Evolutionary conservation across 805 yeast genomes (phyloP), one percentile per base, ranked within the genome.

Genomic region (Priceomyces carsonii): DNA sequence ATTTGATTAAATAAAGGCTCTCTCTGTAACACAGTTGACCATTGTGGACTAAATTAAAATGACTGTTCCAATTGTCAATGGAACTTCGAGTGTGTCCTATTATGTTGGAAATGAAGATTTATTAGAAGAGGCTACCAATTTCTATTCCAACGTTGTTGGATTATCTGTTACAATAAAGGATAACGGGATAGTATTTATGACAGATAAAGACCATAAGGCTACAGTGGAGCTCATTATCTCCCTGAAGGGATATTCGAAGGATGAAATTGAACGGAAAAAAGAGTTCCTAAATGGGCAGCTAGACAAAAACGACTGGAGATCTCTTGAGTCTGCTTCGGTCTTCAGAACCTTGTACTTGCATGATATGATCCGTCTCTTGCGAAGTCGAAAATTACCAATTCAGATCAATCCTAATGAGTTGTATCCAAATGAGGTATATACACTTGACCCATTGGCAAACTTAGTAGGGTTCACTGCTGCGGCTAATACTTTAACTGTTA

Each of bases 391-490:
- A 1, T 42, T 50, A 29, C 63, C 71, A 9, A 66, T 63, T 36
- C 90, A 82, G 57, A 69, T 77, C 16, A 68, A 73, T 48, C 96
- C 98, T 4, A 79, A 81, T 38, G 85, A 79, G 30, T 63, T 82
- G 37, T 76, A 75, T 37, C 95, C 96, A 4, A 71, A 75, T 46
- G 95, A 87, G 58, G 66, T 85, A 5, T 87, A 82, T 58, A 74
- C 80, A 6, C 55, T 84, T 17, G 97, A 91, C 57, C 97, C 98
- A 6, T 64, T 89, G 44, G 96, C 96, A 13, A 76, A 78, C 47
- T 59, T 89, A 18, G 57, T 90, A 30, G 97, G 96, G 3, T 88
- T 90, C 63, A 79, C 95, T 14, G 67, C 81, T 2, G 63, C 75
- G 20, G 53, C 53, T 12, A 80, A 82, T 45, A 77, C 88, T 6